phyloP scores from a whole-genome alignment of 352 stramenopile genomes.

The Pythium rhizo-oryzae region DNA sequence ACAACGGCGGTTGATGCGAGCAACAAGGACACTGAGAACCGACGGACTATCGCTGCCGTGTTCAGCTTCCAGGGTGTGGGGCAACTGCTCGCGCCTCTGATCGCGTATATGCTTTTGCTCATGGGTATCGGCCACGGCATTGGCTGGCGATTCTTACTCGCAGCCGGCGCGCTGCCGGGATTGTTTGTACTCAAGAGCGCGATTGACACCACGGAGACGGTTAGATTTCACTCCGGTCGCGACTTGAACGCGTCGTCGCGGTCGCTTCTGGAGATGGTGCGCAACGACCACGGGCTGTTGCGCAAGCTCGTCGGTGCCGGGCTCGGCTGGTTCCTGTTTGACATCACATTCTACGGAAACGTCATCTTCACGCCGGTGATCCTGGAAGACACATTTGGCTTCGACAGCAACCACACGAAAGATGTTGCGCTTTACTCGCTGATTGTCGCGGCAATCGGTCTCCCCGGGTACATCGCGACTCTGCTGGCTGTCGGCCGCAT shows the following conservation, averaged over 20 bases:
- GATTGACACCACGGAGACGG: constrained; percentile 48
- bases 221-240: constrained; percentile 8
- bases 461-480: constrained; percentile 74
- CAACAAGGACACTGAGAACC: constrained; percentile 53
- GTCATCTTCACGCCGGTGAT: constrained; percentile 88
- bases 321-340: constrained; percentile 93
- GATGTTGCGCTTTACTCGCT: constrained; percentile 69
- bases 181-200: constrained; percentile 59
- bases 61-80: constrained; percentile 74
- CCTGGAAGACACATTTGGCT: constrained; percentile 67
- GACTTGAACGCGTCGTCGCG: constrained; percentile 4
- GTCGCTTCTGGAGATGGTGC: constrained; percentile 38
- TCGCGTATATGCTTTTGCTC: constrained; percentile 61
- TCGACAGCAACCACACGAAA: constrained; percentile 55
- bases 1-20: constrained; percentile 64
- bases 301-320: constrained; percentile 76
- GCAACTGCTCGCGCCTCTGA: constrained; percentile 55
- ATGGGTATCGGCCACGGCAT: constrained; percentile 38
- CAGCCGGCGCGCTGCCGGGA: constrained; percentile 55
- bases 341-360: constrained; percentile 92
- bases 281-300: constrained; percentile 36
- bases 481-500: constrained; percentile 65
- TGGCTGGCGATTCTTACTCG: constrained; percentile 60
- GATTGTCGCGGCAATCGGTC: constrained; percentile 65
- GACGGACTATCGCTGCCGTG: constrained; percentile 62